Conservation (phyloP, 2,329 filamentous ascomycete genomes). For the Fusarium solani-melongenae region DNA sequence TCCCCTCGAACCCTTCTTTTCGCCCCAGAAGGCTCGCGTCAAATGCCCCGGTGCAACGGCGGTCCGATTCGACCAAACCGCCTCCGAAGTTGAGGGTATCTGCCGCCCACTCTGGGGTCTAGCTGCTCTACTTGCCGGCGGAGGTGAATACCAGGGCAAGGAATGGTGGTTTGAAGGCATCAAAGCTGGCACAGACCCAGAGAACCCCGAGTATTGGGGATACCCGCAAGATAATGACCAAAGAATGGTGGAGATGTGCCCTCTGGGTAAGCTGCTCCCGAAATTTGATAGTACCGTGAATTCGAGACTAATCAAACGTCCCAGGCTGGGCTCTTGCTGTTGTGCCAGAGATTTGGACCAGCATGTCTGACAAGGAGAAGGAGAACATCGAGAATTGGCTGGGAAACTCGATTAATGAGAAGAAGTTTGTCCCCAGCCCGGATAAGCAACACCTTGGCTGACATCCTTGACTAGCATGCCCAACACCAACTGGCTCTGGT, state of each 20-base stretch:
- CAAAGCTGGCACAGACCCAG: constrained; percentile 76
- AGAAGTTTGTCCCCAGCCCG: constrained; percentile 61
- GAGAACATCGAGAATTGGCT: constrained; percentile 78
- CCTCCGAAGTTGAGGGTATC: constrained; percentile 81
- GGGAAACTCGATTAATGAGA: constrained; percentile 80
- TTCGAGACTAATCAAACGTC: constrained; percentile 3
- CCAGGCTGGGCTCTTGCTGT: constrained; percentile 76
- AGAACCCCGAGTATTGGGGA: constrained; percentile 79
- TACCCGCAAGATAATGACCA: constrained; percentile 81
- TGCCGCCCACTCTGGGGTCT: constrained; percentile 82
- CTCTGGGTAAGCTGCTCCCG: constrained; percentile 62
- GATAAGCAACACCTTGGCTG: neutral
- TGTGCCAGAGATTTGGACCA: constrained; percentile 73
- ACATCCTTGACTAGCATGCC: constrained; percentile 67
- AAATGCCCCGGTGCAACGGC: constrained; percentile 76
- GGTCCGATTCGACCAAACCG: constrained; percentile 81
- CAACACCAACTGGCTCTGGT: constrained; percentile 80
- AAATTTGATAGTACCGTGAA: neutral
- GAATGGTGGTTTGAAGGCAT: constrained; percentile 75
- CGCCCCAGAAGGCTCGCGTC: constrained; percentile 71
- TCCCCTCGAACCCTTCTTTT: constrained; percentile 78
- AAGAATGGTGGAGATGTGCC: constrained; percentile 88
- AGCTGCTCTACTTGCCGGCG: constrained; percentile 75
- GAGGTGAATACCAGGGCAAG: constrained; percentile 71
- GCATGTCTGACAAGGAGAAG: constrained; percentile 70